Evolutionary conservation across 1,139 yeast species (phyloP).

Genomic region (Ashbya aceris): DNA sequence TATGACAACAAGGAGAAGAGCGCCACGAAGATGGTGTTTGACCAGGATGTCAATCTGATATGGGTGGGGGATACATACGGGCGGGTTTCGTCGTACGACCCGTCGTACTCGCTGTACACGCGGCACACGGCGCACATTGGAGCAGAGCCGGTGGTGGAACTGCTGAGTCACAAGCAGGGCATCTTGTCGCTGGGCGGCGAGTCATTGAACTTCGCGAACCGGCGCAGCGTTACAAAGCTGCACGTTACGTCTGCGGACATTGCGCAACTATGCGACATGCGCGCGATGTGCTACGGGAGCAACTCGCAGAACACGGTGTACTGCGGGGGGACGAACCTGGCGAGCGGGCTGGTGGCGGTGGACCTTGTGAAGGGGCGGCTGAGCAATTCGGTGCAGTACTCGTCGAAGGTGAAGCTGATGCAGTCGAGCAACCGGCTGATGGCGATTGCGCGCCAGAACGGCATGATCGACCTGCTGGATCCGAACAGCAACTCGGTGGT

Average conservation of each 20-base stretch:
- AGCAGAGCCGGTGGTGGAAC: constrained; percentile 38
- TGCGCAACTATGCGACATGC: constrained; percentile 32
- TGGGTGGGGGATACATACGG: constrained; percentile 78
- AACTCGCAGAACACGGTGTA: constrained; percentile 30
- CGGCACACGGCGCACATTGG: constrained; percentile 41
- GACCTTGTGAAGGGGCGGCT: constrained; percentile 45
- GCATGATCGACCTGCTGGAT: constrained; percentile 71
- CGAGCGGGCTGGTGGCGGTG: constrained; percentile 42
- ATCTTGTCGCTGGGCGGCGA: constrained; percentile 47
- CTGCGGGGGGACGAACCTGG: constrained; percentile 39
- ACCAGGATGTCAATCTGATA: constrained; percentile 58
- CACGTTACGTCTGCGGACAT: constrained; percentile 31
- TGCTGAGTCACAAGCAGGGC: constrained; percentile 48
- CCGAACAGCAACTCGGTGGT: constrained; percentile 48
- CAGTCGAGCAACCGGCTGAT: constrained; percentile 39
- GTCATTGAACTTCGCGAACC: constrained; percentile 45
- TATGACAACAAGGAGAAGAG: constrained; percentile 27
- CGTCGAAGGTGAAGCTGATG: constrained; percentile 35
- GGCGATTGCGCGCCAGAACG: constrained; percentile 59
- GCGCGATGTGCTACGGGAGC: constrained; percentile 29
- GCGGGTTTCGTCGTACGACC: constrained; percentile 38
- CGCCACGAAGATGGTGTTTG: constrained; percentile 40
- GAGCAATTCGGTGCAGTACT: constrained; percentile 32
- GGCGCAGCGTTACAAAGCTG: constrained; percentile 46
- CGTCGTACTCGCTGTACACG: constrained; percentile 32